Percentiles rank a stretch among this genome's conserved stretches.
Evolutionary conservation across 179 eudicot genomes (phyloP).

Genomic region (Drosera spatulata): DNA sequence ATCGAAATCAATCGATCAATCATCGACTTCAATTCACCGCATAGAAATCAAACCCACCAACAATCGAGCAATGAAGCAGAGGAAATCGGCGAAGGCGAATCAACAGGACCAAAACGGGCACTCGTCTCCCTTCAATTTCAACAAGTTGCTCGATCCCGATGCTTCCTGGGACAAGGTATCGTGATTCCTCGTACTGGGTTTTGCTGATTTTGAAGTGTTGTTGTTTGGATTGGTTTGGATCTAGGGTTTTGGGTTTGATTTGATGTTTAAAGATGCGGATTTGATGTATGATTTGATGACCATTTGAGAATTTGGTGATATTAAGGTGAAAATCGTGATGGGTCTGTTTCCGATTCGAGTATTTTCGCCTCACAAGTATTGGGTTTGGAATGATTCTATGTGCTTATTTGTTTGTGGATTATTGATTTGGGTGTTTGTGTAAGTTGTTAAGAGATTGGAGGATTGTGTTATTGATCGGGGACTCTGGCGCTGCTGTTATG

Average conservation of each 20-base stretch:
- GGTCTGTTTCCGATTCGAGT: too few species aligned
- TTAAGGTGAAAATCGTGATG: too few species aligned
- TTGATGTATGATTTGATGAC: too few species aligned
- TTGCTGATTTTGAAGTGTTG: background rate
- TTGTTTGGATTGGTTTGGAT: background rate
- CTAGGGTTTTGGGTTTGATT: background rate
- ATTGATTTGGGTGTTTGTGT: too few species aligned
- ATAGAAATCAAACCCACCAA: background rate
- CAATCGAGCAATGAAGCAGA: conserved; percentile 23
- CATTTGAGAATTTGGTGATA: too few species aligned
- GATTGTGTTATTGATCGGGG: background rate
- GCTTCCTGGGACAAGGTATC: conserved; percentile 93
- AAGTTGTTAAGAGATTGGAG: too few species aligned
- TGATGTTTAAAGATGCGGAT: background rate
- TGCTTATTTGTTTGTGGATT: too few species aligned
- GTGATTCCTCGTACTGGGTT: background rate
- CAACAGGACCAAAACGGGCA: conserved; percentile 52
- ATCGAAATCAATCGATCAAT: background rate
- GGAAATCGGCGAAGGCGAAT: conserved; percentile 45
- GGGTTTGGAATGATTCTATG: too few species aligned
- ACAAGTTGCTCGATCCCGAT: conserved; percentile 82
- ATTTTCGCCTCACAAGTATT: too few species aligned
- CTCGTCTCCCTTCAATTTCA: conserved; percentile 56
- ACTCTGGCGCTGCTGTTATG: background rate
- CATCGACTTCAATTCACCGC: background rate